Evolutionary conservation across 2,329 filamentous ascomycete genomes (phyloP), one percentile per base, ranked within the genome.

Genomic region (Metarhizium brunneum): DNA sequence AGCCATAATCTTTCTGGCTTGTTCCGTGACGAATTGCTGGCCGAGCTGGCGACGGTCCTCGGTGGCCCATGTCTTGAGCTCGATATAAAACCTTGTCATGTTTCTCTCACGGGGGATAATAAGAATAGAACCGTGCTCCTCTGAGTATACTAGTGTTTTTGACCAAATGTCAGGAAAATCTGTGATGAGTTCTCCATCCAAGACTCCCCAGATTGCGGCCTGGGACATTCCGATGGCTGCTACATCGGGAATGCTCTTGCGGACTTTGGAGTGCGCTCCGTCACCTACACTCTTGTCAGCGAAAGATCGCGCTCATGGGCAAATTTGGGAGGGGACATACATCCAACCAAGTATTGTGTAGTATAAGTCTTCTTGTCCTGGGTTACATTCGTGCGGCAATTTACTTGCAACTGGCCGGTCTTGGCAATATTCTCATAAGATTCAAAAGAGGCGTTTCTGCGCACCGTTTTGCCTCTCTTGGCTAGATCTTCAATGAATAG

Each of bases 121-220:
- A n/a, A 90, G 75, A 49, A 89, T 83, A 0, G 85, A 87, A 2
- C 86, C 86, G 48, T 82, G 76, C 57, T 81, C 76, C 58, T 88
- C 81, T 2, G 83, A 85, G 60, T 85, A 85, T 7, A 88, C 77
- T 0, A 87, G 78, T 0, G 85, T 84, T 70, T 89, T 89, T 67
- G 82, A 86, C 85, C 85, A 89, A 51, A 89, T 80, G 63, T 89
- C 86, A 1, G 86, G 86, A 61, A 90, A 89, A 65, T 88, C 78
- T 7, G 86, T 89, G 47, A 86, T 81, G 10, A 89, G 71, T 65
- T 83, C 81, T 61, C 85, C 86, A 65, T 90, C 86, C 3, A 90
- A 71, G 2, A 90, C 86, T 55, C 85, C 86, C 86, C 86, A 90
- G 40, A 81, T 75, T 20, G 77, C 74, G 13, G 75, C 69, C 58